Evolutionary conservation across 2,329 filamentous ascomycete species (phyloP).

Genomic region (Pestalotiopsis sp.): DNA sequence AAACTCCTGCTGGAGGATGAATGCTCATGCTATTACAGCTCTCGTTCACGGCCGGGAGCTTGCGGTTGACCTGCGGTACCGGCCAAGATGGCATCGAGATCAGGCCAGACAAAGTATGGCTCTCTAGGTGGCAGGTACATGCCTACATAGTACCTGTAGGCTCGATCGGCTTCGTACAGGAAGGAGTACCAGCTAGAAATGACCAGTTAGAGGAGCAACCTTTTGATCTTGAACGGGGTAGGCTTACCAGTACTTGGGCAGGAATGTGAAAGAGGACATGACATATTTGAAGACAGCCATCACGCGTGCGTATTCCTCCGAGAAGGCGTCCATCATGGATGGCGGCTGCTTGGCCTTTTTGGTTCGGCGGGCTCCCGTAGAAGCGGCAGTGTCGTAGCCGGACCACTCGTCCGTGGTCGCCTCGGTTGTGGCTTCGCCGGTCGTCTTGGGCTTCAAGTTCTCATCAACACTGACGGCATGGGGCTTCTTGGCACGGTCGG

Average conservation of each 20-base stretch:
- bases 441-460: constrained; percentile 15
- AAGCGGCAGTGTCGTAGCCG: constrained; percentile 22
- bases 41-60: neutral
- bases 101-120: constrained; percentile 49
- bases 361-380: neutral
- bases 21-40: neutral
- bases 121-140: constrained; percentile 51
- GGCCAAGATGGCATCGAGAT: constrained; percentile 42
- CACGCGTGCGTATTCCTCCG: constrained; percentile 44
- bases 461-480: constrained; percentile 36
- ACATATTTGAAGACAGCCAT: constrained; percentile 67
- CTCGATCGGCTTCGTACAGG: constrained; percentile 45
- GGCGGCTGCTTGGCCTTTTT: neutral
- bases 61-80: neutral
- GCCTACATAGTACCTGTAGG: constrained; percentile 55
- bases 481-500: constrained; percentile 46
- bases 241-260: constrained; percentile 74
- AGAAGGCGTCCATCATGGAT: neutral
- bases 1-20: neutral
- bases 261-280: constrained; percentile 67
- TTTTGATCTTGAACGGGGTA: neutral
- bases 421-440: constrained; percentile 13
- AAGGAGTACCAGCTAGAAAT: constrained; percentile 43
- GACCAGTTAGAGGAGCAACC: neutral
- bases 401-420: constrained; percentile 37